phyloP scores from a whole-genome alignment of 331 rosid genomes.

The Cucumis variabilis region DNA sequence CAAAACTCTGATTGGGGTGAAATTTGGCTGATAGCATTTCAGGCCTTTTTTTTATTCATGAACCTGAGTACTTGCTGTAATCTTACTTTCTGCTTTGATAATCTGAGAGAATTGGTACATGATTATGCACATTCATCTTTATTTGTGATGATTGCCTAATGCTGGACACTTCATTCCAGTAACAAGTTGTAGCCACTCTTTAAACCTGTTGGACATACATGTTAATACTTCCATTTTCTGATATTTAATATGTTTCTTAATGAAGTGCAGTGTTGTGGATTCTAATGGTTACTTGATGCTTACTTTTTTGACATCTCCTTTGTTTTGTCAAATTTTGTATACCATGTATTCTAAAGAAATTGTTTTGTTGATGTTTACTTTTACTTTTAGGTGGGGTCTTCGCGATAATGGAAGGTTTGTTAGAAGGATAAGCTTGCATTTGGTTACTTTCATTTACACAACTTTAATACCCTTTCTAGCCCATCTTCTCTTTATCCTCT shows the following conservation, averaged over 20 bases:
- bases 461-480: constrained; percentile 21
- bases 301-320: background rate
- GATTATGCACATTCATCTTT: no score
- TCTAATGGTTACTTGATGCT: constrained; percentile 51
- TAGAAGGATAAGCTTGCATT: constrained; percentile 17
- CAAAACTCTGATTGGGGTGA: no score
- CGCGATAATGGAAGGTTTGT: constrained; percentile 98
- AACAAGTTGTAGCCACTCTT: background rate
- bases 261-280: constrained; percentile 81
- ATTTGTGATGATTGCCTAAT: no score
- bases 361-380: background rate
- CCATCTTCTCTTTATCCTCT: background rate
- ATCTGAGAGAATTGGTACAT: no score
- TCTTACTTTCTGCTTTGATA: no score
- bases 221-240: background rate
- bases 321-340: background rate
- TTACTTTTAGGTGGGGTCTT: constrained; percentile 85
- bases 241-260: constrained; percentile 37
- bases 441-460: constrained; percentile 27
- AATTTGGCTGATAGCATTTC: no score
- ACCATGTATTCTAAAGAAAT: background rate
- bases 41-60: no score
- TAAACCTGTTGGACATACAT: background rate
- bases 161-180: no score
- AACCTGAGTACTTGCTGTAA: no score